These are phyloP conservation scores for Adenanthera pavonina DNA, from an alignment of 306 rosid species.

Conservation along the genomic window DNA sequence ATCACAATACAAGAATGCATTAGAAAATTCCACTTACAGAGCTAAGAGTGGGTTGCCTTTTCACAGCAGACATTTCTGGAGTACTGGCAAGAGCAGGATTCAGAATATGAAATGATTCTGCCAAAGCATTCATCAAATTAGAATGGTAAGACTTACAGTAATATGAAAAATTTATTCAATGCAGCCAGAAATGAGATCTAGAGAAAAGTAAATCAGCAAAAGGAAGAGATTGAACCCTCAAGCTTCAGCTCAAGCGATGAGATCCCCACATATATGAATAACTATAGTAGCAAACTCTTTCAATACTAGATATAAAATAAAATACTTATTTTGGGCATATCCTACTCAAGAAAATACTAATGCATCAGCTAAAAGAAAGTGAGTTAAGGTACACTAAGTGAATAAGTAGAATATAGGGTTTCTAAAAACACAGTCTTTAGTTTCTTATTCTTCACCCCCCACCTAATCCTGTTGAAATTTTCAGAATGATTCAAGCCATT, in stretches of 20 bases:
- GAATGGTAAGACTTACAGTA: slow-evolving; percentile 39
- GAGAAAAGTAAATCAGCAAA: slow-evolving; percentile 12
- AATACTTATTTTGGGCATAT: not conserved
- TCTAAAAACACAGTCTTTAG: slow-evolving; percentile 4
- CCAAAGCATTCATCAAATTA: slow-evolving; percentile 46
- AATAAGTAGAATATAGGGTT: not conserved
- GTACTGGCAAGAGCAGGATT: slow-evolving; percentile 57
- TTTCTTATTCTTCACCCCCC: slow-evolving; percentile 13
- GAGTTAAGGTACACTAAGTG: slow-evolving; percentile 10
- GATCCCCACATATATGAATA: slow-evolving; percentile 19
- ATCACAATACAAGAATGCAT: slow-evolving; percentile 30
- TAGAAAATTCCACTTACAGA: slow-evolving; percentile 68
- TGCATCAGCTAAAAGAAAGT: not conserved
- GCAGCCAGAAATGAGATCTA: slow-evolving; percentile 19
- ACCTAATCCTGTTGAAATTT: not conserved
- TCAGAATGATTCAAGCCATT: not conserved
- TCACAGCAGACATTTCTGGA: slow-evolving; percentile 58
- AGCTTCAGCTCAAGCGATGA: slow-evolving; percentile 23
- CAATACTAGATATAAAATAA: not conserved
- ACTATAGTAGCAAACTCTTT: slow-evolving; percentile 4
- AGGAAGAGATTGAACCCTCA: not conserved
- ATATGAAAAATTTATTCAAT: slow-evolving; percentile 12
- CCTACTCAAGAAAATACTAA: slow-evolving; percentile 18
- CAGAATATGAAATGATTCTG: slow-evolving; percentile 66
- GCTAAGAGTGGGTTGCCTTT: slow-evolving; percentile 62